Evolutionary conservation across 2,329 filamentous ascomycete genomes (phyloP), one percentile per base, ranked within the genome.

Genomic region (Clonostachys byssicola): DNA sequence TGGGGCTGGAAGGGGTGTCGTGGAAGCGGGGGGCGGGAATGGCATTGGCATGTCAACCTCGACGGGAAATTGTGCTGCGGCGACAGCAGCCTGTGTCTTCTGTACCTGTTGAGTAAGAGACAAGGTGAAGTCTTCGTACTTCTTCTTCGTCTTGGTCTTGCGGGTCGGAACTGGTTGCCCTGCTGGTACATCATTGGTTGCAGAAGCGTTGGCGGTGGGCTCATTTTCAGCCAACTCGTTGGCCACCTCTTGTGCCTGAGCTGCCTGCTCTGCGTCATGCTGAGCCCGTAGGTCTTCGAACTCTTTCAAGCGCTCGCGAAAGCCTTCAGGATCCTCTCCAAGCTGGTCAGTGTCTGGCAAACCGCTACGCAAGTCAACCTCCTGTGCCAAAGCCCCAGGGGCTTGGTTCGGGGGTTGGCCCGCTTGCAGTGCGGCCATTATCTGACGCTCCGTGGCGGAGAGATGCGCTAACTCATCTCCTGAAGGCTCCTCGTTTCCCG

Each of bases 61-160:
- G 8, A 75, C 71, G 10, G 23, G 23, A 13, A 79, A 79, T 46
- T 83, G 75, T 23, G 56, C 57, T 10, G 58, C 60, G 6, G 65
- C 65, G 7, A 67, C 71, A 12, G 70, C 71, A 39, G 73, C 74
- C 55, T 77, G 75, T 34, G 90, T 85, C 66, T 91, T 88, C 65
- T 92, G 88, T 1, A 94, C 88, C 65, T 92, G 89, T 63, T 95
- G 85, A 5, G 88, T 91, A 47, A 95, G 71, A 42, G 89, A 91
- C 13, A 92, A 75, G 17, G 56, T 56, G 12, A 43, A 48, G 10
- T 68, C 65, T 42, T 67, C 66, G 13, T 18, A 52, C 59, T 63
- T 68, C 52, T 62, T 66, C 56, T 57, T 66, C 18, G 40, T 46
- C 40, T 48, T 48, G 42, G 17, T 36, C 47, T 49, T 52, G 42